A percentile compares a stretch with the other conserved stretches of the same genome.
These are phyloP conservation scores for Russula ochroleuca DNA, from an alignment of 768 basidiomycete genomes.

Conservation along the genomic window DNA sequence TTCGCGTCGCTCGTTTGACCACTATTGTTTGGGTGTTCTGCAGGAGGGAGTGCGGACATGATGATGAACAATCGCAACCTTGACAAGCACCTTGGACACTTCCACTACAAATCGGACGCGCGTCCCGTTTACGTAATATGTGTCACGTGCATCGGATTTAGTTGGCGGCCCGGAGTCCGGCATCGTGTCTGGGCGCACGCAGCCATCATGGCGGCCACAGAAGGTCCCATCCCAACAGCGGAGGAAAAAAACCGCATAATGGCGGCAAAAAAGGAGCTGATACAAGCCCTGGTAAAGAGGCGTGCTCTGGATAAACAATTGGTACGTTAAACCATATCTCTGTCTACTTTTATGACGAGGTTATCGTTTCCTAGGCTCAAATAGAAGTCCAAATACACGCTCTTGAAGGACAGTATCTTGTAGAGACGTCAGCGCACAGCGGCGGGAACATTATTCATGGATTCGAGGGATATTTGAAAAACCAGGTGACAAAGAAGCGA, in stretches of 20 bases:
- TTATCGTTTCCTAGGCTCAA: conserved; percentile 50
- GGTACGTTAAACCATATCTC: conserved; percentile 40
- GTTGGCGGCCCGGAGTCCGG: conserved; percentile 10
- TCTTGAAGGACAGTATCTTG: conserved; percentile 69
- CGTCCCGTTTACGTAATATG: conserved; percentile 17
- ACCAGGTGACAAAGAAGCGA: conserved; percentile 63
- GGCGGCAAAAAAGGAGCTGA: conserved; percentile 65
- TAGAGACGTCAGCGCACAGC: conserved; percentile 69
- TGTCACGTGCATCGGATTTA: neutral
- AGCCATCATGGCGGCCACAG: conserved; percentile 34
- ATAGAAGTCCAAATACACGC: conserved; percentile 76
- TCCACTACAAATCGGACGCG: conserved; percentile 13
- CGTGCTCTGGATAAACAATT: conserved; percentile 71
- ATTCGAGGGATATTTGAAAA: conserved; percentile 83
- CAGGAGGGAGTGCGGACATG: conserved; percentile 23
- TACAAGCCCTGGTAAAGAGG: conserved; percentile 70
- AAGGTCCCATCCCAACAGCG: conserved; percentile 42
- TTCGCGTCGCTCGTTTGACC: conserved; percentile 36
- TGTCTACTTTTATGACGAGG: neutral
- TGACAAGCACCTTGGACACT: too few species aligned
- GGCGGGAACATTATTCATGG: conserved; percentile 87
- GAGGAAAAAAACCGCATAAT: conserved; percentile 74
- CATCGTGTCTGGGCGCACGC: conserved; percentile 9
- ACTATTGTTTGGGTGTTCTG: conserved; percentile 18
- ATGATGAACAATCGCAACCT: neutral